Evolutionary conservation across 352 stramenopile species (phyloP).

Genomic region (Phytophthora citrophthora): DNA sequence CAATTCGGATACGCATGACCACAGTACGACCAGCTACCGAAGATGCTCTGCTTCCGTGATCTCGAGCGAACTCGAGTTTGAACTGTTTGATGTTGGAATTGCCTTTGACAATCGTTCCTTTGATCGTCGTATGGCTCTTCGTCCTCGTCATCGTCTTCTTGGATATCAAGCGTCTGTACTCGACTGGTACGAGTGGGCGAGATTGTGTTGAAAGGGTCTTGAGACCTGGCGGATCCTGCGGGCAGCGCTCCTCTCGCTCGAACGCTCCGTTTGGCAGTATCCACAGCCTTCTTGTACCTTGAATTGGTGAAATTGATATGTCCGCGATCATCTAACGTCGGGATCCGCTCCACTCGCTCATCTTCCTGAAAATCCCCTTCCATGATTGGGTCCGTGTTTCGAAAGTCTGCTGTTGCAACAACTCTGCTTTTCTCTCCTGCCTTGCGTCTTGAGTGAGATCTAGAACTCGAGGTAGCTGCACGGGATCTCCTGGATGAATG

Average conservation of each 20-base stretch:
- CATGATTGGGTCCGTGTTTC: constrained; percentile 22
- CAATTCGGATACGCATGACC: constrained; percentile 45
- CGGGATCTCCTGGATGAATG: constrained; percentile 27
- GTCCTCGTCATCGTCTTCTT: constrained; percentile 21
- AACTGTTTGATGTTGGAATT: constrained; percentile 23
- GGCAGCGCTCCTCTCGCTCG: constrained; percentile 28
- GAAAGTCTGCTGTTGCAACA: constrained; percentile 24
- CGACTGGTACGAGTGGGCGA: constrained; percentile 25
- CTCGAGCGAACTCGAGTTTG: constrained; percentile 23
- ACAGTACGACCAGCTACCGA: constrained; percentile 47
- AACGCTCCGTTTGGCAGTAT: constrained; percentile 24
- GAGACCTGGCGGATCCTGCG: constrained; percentile 21
- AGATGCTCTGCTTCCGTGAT: constrained; percentile 49
- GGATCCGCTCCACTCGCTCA: constrained; percentile 8
- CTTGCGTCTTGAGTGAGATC: constrained; percentile 10
- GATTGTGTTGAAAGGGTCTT: constrained; percentile 20
- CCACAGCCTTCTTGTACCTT: constrained; percentile 28
- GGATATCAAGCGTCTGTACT: constrained; percentile 25
- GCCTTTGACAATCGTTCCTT: constrained; percentile 16
- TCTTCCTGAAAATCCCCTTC: constrained; percentile 14
- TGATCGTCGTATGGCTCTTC: constrained; percentile 9
- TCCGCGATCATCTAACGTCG: constrained; percentile 29
- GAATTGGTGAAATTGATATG: constrained; percentile 36
- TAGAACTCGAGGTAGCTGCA: constrained; percentile 12
- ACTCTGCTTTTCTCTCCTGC: constrained; percentile 7